A percentile compares a stretch with the other conserved stretches of the same genome.
These are phyloP conservation scores for Fusarium tupiense DNA, from an alignment of 2,329 filamentous ascomycete genomes.

Conservation along the genomic window DNA sequence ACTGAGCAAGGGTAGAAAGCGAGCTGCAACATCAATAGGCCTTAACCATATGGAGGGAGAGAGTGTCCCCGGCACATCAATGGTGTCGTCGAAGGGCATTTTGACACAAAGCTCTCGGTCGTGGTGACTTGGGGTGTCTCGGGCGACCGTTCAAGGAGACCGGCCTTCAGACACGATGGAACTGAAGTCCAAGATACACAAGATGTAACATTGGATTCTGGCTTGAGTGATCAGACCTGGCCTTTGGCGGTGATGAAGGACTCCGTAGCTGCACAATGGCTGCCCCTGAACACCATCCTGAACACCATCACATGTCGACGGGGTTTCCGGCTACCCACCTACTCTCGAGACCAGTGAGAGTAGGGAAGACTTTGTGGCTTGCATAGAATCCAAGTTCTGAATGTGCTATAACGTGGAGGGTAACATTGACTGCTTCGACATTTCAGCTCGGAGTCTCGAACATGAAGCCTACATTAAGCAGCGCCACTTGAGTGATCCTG, in stretches of 20 bases:
- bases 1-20: neutral
- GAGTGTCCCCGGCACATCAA: no score
- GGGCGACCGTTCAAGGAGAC: rapidly evolving
- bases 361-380: neutral
- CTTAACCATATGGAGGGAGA: no score
- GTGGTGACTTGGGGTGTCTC: no score
- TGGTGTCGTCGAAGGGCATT: rapidly evolving
- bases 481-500: neutral
- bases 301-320: neutral
- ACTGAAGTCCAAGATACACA: rapidly evolving
- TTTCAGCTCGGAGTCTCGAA: neutral
- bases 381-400: neutral
- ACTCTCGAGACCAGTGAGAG: neutral
- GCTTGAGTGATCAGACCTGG: no score
- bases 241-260: rapidly evolving
- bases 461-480: neutral
- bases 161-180: neutral
- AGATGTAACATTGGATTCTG: rapidly evolving
- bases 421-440: neutral
- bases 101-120: rapidly evolving
- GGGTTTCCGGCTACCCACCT: neutral
- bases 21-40: neutral
- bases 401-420: neutral
- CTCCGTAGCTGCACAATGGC: no score
- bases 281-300: neutral